A percentile compares a stretch with the other conserved stretches of the same genome.
Evolutionary conservation across 2,329 filamentous ascomycete species (phyloP).

Genomic region (Fusarium miscanthi): DNA sequence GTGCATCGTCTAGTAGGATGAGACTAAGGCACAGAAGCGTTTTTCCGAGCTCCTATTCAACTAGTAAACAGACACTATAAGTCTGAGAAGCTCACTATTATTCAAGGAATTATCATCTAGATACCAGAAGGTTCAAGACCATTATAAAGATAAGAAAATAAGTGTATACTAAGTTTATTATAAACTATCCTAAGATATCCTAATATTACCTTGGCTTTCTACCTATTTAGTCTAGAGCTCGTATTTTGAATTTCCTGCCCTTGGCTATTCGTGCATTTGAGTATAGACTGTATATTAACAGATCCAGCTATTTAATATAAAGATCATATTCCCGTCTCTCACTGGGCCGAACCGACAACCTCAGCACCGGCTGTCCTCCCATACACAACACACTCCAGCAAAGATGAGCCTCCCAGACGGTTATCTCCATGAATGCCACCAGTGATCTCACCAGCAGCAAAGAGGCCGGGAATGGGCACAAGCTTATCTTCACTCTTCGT

Average conservation of each 20-base stretch:
- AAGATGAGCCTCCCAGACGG: conserved; percentile 68
- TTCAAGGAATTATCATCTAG: background rate
- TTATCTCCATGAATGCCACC: conserved; percentile 74
- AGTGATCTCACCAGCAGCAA: conserved; percentile 73
- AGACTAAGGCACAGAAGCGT: background rate
- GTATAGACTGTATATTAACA: too few species aligned
- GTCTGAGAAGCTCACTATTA: background rate
- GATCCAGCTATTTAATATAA: too few species aligned
- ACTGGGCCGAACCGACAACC: conserved; percentile 20
- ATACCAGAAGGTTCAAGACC: background rate
- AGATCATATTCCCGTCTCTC: background rate
- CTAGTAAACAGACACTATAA: background rate
- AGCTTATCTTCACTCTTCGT: conserved; percentile 49
- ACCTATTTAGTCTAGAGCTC: too few species aligned
- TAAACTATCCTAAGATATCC: background rate
- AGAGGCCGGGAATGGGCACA: conserved; percentile 64
- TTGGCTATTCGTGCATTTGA: too few species aligned
- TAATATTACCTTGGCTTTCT: background rate
- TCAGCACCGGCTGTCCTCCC: conserved; percentile 65
- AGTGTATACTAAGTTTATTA: background rate
- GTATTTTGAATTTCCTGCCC: too few species aligned
- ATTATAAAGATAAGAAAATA: too few species aligned
- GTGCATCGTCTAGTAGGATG: conserved; percentile 43
- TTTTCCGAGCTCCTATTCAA: background rate
- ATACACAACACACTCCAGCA: conserved; percentile 73